Base-by-base conservation (phyloP, 805 yeast species). In the Clavispora santaluciae region DNA sequence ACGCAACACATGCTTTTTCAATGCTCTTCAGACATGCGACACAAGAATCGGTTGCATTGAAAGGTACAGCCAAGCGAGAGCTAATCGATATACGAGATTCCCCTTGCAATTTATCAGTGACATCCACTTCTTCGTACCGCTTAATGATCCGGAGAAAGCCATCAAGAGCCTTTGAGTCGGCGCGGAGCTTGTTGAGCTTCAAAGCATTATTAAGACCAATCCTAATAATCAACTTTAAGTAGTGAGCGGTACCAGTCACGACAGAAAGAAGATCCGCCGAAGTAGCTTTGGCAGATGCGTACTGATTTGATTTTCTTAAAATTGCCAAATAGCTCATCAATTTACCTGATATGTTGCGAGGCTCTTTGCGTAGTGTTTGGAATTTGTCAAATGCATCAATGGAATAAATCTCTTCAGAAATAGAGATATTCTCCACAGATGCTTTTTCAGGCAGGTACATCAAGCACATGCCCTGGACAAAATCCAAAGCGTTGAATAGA, bases 191-290 rank as follows among this genome's bases (percentile, higher is more conserved):
- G 59, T 86, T 85, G 41, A 75, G 68, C 41, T 76, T 81, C n/a
- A 93, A 67, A 0, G 96, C 86, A 49, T 81, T 79, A 43, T 79
- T 76, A 31, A 93, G 72, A 0, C 96, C 93, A 54, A 79, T 79
- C 47, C 97, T 71, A 4, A 91, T 84, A 17, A 93, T 67, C 6
- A 91, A 70, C 60, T 93, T 93, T 53, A 93, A 70, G 61, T 89
- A 91, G 59, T 93, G 98, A 0, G 99, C 97, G 51, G 91, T 68
- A 0, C 95, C 89, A 1, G 96, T 87, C 5, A 90, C 90, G 9
- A 90, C 79, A 0, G 91, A 78, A 50, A 93, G 72, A 29, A 91
- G 57, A 40, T 80, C 83, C 3, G 85, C 81, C 0, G 89, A 78
- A 30, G 76, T 64, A 34, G 73, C 48, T 48, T 73, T 72, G 4